Base-by-base conservation (phyloP, 768 basidiomycete species). In the Jaapia argillacea region DNA sequence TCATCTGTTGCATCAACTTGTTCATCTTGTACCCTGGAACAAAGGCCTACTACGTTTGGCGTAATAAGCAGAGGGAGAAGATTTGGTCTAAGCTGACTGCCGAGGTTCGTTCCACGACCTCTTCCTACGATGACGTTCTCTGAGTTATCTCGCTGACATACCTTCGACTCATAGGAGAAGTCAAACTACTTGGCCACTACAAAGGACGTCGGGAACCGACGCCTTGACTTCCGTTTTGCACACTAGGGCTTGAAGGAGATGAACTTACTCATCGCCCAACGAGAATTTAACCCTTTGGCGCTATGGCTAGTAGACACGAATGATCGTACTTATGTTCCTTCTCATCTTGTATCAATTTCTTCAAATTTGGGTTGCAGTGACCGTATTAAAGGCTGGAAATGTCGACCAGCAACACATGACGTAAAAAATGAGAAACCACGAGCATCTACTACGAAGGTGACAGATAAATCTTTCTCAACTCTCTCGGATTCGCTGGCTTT, bases 171-270 rank as follows among this genome's bases (percentile, higher is more conserved):
- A 31, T 51, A 79, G 77, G 69, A 79, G 54, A 73, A 70, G 51
- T 61, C 66, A 36, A 59, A 75, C 16, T 84, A 85, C 56, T 54
- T 81, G 1, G 66, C 70, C 42, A 79, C 68, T 13, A 78, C 81
- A n/a, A 70, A 65, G 24, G 79, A 84, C 43, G 61, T 68, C 48
- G 79, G 80, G 21, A 82, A 79, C 49, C 57, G 69, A 47, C 60
- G 76, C 26, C 55, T 81, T 46, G 77, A 81, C 51, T 81, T 81
- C 62, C 64, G 76, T 12, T 81, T 82, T 47, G 72, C 69, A 4
- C 76, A 80, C 54, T 79, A 33, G 16, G 28, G 16, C 16, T 33
- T 10, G 28, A 33, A 16, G 28, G 10, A n/a, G n/a, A n/a, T n/a
- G n/a, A n/a, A n/a, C n/a, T n/a, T n/a, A n/a, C n/a, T n/a, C n/a